Percentiles rank a stretch among this genome's conserved stretches.
Evolutionary conservation across 164 flowering plant genomes (phyloP).

Genomic region (Nymphaea thermarum): DNA sequence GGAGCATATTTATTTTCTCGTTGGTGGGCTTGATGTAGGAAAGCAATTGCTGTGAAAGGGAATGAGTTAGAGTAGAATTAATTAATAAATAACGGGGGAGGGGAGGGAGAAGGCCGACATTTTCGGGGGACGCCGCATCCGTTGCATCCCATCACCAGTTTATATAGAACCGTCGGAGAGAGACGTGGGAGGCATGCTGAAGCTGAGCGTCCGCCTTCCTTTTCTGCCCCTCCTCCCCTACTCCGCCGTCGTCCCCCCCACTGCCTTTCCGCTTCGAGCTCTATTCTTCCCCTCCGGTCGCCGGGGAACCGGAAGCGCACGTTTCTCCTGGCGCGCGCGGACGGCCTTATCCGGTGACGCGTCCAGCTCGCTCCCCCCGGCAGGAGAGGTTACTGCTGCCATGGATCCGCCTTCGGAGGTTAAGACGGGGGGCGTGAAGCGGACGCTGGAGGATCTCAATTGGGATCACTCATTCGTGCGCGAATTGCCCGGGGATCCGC

Average conservation of each 20-base stretch:
- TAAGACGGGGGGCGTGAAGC: slow-evolving; percentile 14
- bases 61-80: not conserved
- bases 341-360: not conserved
- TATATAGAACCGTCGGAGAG: not conserved
- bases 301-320: not conserved
- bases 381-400: not conserved
- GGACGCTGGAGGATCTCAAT: slow-evolving; percentile 59
- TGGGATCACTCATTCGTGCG: slow-evolving; percentile 95
- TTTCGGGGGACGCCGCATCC: not conserved
- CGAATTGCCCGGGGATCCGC: slow-evolving; percentile 77
- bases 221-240: slow-evolving; percentile 5
- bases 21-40: too few species aligned
- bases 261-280: not conserved
- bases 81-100: not conserved
- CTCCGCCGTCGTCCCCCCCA: not conserved
- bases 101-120: not conserved
- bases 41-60: too few species aligned
- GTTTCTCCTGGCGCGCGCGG: not conserved
- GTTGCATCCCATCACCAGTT: not conserved
- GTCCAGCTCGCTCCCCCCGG: not conserved
- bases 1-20: too few species aligned
- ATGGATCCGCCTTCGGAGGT: slow-evolving; percentile 15
- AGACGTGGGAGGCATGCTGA: not conserved
- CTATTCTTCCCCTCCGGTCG: not conserved
- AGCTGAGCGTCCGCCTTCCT: slow-evolving; percentile 2